Percentiles rank a stretch among this genome's conserved stretches.
Conservation (phyloP, 805 yeast species). For the Starmerella floris region DNA sequence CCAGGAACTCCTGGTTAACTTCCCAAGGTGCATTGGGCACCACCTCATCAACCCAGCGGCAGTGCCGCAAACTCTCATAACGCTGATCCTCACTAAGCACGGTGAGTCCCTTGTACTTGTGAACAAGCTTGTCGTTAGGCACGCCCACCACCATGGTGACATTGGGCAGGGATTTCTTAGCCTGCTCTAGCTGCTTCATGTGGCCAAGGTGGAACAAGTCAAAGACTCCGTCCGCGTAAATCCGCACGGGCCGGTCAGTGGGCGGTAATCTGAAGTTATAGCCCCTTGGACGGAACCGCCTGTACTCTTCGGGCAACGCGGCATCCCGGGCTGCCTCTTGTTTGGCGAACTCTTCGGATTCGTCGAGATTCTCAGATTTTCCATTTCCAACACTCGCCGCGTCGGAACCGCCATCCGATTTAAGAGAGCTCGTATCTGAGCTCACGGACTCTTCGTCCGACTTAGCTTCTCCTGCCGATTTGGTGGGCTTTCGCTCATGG, state of each 20-base stretch:
- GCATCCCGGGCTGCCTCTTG: constrained; percentile 50
- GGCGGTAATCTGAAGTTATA: constrained; percentile 73
- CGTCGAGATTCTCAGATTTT: constrained; percentile 1
- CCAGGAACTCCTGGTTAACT: constrained; percentile 68
- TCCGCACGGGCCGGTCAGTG: constrained; percentile 66
- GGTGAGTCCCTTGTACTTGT: constrained; percentile 82
- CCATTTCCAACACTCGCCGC: background rate
- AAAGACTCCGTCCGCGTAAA: constrained; percentile 98
- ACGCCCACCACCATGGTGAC: constrained; percentile 80
- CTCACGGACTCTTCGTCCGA: background rate
- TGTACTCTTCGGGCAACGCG: constrained; percentile 51
- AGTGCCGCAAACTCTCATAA: constrained; percentile 79
- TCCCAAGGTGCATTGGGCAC: constrained; percentile 93
- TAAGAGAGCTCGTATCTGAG: background rate
- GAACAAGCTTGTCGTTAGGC: constrained; percentile 83
- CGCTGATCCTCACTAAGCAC: constrained; percentile 81
- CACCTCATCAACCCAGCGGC: constrained; percentile 97
- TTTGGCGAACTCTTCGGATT: constrained; percentile 28
- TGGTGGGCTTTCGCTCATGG: constrained; percentile 2
- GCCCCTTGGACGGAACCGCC: constrained; percentile 71
- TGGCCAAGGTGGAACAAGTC: constrained; percentile 94
- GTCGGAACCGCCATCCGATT: background rate
- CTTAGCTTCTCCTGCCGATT: background rate
- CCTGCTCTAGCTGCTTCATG: constrained; percentile 94
- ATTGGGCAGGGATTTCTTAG: constrained; percentile 79